phyloP scores from a whole-genome alignment of 2,329 filamentous ascomycete genomes.

The Penicillium sclerotiorum region DNA sequence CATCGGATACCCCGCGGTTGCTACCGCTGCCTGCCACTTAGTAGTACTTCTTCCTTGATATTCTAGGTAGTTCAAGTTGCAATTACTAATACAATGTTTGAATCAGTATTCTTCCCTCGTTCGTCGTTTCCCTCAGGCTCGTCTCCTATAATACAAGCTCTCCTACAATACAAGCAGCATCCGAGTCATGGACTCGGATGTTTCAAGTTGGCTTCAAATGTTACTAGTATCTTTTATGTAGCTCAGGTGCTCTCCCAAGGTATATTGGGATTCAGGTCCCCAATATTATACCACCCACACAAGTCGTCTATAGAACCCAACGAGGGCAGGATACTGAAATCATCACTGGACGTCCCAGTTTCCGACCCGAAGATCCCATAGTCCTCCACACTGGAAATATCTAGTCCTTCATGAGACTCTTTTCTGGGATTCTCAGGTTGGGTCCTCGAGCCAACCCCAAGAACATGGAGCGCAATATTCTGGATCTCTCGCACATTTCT shows the following conservation, averaged over 20 bases:
- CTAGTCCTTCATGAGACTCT: neutral
- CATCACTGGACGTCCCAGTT: constrained; percentile 1
- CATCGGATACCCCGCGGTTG: no score
- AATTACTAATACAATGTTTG: no score
- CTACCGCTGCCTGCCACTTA: no score
- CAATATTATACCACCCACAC: constrained; percentile 22
- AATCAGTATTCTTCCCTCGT: no score
- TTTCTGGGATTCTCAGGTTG: neutral
- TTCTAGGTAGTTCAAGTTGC: no score
- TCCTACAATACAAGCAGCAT: no score
- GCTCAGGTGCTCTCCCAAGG: constrained; percentile 6
- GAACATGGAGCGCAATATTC: constrained; percentile 40
- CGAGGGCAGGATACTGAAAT: constrained; percentile 10
- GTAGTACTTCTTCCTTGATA: no score
- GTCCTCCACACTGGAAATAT: constrained; percentile 3
- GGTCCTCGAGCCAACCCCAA: constrained; percentile 16
- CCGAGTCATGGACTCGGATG: no score
- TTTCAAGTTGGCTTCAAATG: no score
- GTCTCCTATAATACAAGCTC: no score
- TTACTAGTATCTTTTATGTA: neutral
- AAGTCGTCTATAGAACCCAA: constrained; percentile 20
- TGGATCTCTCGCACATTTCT: constrained; percentile 46
- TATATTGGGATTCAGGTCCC: constrained; percentile 12
- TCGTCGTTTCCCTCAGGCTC: no score
- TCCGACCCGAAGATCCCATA: constrained; percentile 4